Evolutionary conservation across 305 asterid species (phyloP).

Genomic region (Galium porrigens): DNA sequence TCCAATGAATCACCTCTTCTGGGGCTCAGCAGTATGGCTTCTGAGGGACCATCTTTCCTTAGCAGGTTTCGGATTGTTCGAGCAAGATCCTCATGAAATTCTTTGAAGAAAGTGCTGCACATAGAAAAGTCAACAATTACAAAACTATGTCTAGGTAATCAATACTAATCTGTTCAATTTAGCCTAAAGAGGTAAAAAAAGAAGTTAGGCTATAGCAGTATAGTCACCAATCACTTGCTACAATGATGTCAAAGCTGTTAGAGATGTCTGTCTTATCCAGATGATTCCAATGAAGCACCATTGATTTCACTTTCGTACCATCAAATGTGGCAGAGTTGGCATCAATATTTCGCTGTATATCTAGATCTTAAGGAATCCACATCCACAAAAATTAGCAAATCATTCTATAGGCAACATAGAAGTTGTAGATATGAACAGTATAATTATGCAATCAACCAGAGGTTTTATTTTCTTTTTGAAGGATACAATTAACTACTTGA

Average conservation of each 20-base stretch:
- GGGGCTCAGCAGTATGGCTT: slow-evolving; percentile 76
- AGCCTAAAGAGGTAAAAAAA: slow-evolving; percentile 1
- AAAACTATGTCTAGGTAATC: neutral
- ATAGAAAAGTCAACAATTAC: neutral
- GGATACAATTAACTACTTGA: slow-evolving; percentile 88
- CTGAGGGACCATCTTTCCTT: slow-evolving; percentile 47
- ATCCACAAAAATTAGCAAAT: slow-evolving; percentile 1
- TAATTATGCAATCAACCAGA: slow-evolving; percentile 2
- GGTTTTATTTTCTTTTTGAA: slow-evolving; percentile 9
- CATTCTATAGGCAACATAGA: neutral
- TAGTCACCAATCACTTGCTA: slow-evolving; percentile 90
- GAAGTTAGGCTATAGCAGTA: slow-evolving; percentile 7
- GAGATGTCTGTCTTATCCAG: slow-evolving; percentile 23
- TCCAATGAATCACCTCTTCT: slow-evolving; percentile 75
- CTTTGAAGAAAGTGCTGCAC: slow-evolving; percentile 76
- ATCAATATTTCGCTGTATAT: slow-evolving; percentile 48
- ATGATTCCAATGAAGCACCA: slow-evolving; percentile 74
- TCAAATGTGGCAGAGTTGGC: slow-evolving; percentile 50
- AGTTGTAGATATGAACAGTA: neutral
- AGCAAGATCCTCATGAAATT: slow-evolving; percentile 63
- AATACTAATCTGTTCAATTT: no score
- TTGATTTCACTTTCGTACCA: slow-evolving; percentile 48
- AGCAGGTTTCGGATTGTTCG: slow-evolving; percentile 57
- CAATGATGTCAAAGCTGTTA: slow-evolving; percentile 51
- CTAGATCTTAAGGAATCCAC: slow-evolving; percentile 48